Evolutionary conservation across 371 early-diverging fungal species (phyloP).

Genomic region (Mucor velutinosus): DNA sequence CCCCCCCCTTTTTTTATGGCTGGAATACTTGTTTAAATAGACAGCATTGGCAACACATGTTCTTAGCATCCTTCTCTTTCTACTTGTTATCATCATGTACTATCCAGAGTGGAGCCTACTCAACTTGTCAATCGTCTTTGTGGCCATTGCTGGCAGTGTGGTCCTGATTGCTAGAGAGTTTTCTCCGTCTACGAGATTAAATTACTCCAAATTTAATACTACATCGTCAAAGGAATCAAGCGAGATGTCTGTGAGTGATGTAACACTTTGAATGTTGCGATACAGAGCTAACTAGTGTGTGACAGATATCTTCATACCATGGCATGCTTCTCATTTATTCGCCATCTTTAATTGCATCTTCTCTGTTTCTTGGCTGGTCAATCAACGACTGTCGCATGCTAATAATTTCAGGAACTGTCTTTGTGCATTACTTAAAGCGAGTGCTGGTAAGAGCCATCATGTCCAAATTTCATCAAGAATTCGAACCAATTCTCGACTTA

Average conservation of each 20-base stretch:
- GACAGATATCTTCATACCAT: slow-evolving; percentile 30
- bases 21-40: not conserved
- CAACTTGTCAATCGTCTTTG: slow-evolving; percentile 5
- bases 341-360: slow-evolving; percentile 22
- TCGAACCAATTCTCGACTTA: slow-evolving; percentile 2
- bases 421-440: slow-evolving; percentile 38
- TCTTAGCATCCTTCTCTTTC: not conserved
- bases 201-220: slow-evolving; percentile 41
- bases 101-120: slow-evolving; percentile 9
- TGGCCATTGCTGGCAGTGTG: not conserved
- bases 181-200: slow-evolving; percentile 28
- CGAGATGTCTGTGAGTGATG: not conserved
- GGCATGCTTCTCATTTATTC: slow-evolving; percentile 46
- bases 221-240: not conserved
- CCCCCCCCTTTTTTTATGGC: too few species aligned
- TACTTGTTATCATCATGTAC: slow-evolving; percentile 15
- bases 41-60: not conserved
- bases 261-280: not conserved
- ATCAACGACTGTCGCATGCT: not conserved
- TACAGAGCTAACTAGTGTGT: not conserved
- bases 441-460: slow-evolving; percentile 25
- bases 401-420: slow-evolving; percentile 8
- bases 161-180: slow-evolving; percentile 20
- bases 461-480: not conserved
- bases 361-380: not conserved